Base-by-base conservation (phyloP, 2,329 filamentous ascomycete genomes). In the Aspergillus sp. region DNA sequence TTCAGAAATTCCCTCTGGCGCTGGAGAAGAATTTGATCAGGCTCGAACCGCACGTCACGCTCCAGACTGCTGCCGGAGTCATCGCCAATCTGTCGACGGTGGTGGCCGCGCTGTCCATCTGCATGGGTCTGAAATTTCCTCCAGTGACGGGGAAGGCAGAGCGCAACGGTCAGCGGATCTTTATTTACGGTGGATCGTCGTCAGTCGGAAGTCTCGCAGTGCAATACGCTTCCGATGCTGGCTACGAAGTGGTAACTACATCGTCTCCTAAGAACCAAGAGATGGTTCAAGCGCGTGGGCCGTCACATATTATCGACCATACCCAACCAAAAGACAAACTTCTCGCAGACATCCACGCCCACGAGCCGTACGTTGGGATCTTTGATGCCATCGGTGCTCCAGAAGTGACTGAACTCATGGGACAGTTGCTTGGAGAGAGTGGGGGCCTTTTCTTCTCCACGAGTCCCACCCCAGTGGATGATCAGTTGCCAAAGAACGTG, bases 81-180 rank as follows among this genome's bases (percentile, higher is more conserved):
- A 64, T 64, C 11, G 45, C 55, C 20, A 63, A 62, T 38, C 47
- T 63, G 1, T 53, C 58, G 13, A 57, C 59, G 7, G 49, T 58
- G 17, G 43, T 58, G 11, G 42, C 53, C 31, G 58, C 58, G 3
- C 50, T 64, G 6, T 52, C 54, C 0, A 50, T 58, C 40, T 42
- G 49, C 23, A 48, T 64, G 32, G 54, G 55, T 9, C 42, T 63
- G 1, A 49, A 51, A 5, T 41, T 36, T 11, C 61, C 62, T 2
- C 38, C 52, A 1, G 9, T 45, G 6, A 49, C 20, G 21, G 56
- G 19, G 54, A 45, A 20, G 19, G 32, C 9, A 36, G 7, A 21
- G 23, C 17, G 3, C 7, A 49, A 20, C 3, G 45, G 55, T 1
- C 58, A 63, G 25, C 52, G 9, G 9, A 20, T 58, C 6, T 19